Base-by-base conservation (phyloP, 2,329 filamentous ascomycete species). In the Ophiostoma ips region DNA sequence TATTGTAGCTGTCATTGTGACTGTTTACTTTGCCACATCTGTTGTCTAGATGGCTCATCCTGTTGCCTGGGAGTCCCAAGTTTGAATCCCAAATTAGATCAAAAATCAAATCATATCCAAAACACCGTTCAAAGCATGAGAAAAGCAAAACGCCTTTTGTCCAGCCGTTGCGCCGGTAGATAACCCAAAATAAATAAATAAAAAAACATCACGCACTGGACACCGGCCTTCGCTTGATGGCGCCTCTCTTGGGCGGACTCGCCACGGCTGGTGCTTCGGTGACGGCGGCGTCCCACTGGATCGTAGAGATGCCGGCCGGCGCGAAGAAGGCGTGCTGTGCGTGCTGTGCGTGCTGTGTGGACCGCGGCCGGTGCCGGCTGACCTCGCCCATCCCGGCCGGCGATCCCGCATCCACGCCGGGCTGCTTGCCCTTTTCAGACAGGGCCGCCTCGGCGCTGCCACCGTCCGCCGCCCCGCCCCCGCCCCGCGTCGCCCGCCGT, bases 391-490 rank as follows among this genome's bases (percentile, higher is more conserved):
- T n/a, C n/a, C n/a, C n/a, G n/a, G n/a, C n/a, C n/a, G n/a, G n/a
- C n/a, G n/a, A n/a, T n/a, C n/a, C n/a, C n/a, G n/a, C n/a, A n/a
- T n/a, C n/a, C n/a, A n/a, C n/a, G n/a, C n/a, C n/a, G n/a, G 36
- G 35, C 3, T 46, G 28, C 16, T 50, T 50, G 15, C 24, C 47
- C 48, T 53, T 55, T 33, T 55, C 54, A 1, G 49, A 49, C 18
- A 48, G 19, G 52, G n/a, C 11, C n/a, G 28, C 46, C 5, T 16
- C 52, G 5, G 19, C 16, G 3, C 30, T 46, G 16, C 12, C 19
- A 13, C 31, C 37, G 28, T 21, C 28, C 1, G 18, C 31, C 1
- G 6, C 9, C 9, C 28, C 12, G n/a, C 36, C 19, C 18, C 35
- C 49, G 10, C 33, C 16, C 3, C 37, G 21, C 13, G 38, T 47